Evolutionary conservation across 345 rosid species (phyloP).

Genomic region (Eucalyptus pumila): DNA sequence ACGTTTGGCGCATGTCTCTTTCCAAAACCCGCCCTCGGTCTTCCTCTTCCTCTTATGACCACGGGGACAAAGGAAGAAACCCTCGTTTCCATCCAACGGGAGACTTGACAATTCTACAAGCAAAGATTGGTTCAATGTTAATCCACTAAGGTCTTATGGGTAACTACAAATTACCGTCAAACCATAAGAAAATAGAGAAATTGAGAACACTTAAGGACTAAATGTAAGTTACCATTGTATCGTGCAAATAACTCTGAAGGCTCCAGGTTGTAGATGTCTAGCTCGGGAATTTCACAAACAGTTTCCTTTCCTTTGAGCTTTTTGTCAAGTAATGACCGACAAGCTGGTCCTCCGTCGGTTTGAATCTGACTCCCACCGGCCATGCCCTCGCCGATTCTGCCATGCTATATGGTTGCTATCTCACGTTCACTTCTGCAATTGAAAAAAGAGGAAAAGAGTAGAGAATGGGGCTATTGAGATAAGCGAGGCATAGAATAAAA

Average conservation of each 20-base stretch:
- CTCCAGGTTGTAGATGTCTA: background rate
- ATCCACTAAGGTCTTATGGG: background rate
- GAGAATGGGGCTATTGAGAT: background rate
- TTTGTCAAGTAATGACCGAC: background rate
- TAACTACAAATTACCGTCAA: background rate
- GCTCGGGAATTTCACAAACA: background rate
- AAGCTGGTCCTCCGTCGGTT: background rate
- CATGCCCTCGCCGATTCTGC: background rate
- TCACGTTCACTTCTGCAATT: background rate
- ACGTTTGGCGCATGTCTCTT: background rate
- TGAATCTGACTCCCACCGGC: background rate
- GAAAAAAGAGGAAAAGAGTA: too few species aligned
- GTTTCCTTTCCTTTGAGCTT: background rate
- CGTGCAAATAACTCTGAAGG: background rate
- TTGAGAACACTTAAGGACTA: background rate
- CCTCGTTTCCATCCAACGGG: background rate
- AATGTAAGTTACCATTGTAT: background rate
- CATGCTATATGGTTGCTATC: background rate
- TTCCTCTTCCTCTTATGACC: background rate
- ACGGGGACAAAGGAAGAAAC: background rate
- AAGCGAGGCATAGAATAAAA: background rate
- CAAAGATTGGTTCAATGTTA: background rate
- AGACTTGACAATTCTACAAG: background rate
- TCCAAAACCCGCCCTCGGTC: background rate
- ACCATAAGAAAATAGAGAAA: background rate